Evolutionary conservation across 2,329 filamentous ascomycete genomes (phyloP), one percentile per base, ranked within the genome.

Genomic region (Westerdykella ornata): DNA sequence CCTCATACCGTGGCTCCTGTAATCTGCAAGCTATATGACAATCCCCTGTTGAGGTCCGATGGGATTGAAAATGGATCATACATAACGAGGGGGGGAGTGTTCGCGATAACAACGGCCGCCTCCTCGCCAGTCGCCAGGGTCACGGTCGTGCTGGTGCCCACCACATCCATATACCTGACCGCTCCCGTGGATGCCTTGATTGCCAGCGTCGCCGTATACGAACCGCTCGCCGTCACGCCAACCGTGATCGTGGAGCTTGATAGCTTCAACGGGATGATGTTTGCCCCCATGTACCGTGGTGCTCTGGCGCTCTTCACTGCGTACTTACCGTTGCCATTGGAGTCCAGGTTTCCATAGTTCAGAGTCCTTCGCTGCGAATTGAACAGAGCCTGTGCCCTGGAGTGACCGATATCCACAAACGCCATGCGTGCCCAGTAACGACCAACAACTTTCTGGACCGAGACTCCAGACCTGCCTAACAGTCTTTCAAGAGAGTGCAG

Each of bases 341-440:
- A 17, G 41, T 73, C 67, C 9, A 74, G 55, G 46, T 70, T 72
- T 39, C 63, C 62, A 30, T 69, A 73, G 51, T 68, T 70, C 39
- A 73, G 49, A 13, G 46, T 46, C 2, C 47, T 46, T 9, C 64
- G 60, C 47, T 70, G 60, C 20, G 43, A 43, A 3, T 63, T 49
- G 56, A 71, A 74, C 31, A 61, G 43, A 1, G 63, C 50, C 15
- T 67, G 63, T 0, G 69, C 70, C 6, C 63, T 63, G 1, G 60
- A 43, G 48, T 75, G 70, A 11, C 69, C 71, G 22, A 75, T 72
- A 33, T 76, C 73, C 9, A 70, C 70, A 45, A 70, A 73, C 4
- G 73, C 73, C 73, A 76, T 76, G 44, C 67, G 67, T 2, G 73
- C 73, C 72, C 72, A 75, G 57, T 76, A 76, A 13, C 63, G 58